Base-by-base conservation (phyloP, 768 basidiomycete species). In the Rhodosporidiobolus odoratus region DNA sequence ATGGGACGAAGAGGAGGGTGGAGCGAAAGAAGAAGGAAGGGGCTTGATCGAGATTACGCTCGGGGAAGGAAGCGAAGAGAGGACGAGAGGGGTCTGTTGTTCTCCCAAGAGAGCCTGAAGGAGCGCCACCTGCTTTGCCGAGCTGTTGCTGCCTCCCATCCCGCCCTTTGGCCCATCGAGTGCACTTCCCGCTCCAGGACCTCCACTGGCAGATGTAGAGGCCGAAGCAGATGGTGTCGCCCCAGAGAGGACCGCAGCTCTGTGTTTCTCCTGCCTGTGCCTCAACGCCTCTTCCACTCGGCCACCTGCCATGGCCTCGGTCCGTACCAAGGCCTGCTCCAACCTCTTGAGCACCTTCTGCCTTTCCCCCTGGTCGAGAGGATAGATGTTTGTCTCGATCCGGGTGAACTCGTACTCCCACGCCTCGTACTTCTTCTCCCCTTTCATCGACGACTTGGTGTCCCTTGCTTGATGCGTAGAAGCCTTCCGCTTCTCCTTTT, bases 291-390 rank as follows among this genome's bases (percentile, higher is more conserved):
- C 15, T 32, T 17, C 23, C 45, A 25, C 45, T 35, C n/a, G 82
- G 58, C 79, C 80, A 76, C 82, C 83, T 57, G 80, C 78, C 37
- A 81, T 79, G 1, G 81, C 81, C 27, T 37, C 25, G 21, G n/a
- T 37, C n/a, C 48, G 9, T 23, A 16, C 25, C 3, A 73, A 34
- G 10, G 60, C 21, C 7, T 8, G 21, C 30, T 37, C 59, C 25
- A 73, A 47, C 30, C 59, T 48, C 3, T 27, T 4, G 23, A 67
- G 57, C 13, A 72, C 38, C 30, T 27, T 12, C 1, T 41, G 37
- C 57, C 57, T 3, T n/a, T 58, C 57, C 57, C 25, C 37, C 7
- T 9, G 16, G 16, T 38, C 21, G 17, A 58, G 62, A 19, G 62
- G 35, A 41, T 56, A 75, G 38, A 62, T 45, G 40, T 68, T 62